Evolutionary conservation across 768 basidiomycete species (phyloP).

Genomic region (Serendipita sp.): DNA sequence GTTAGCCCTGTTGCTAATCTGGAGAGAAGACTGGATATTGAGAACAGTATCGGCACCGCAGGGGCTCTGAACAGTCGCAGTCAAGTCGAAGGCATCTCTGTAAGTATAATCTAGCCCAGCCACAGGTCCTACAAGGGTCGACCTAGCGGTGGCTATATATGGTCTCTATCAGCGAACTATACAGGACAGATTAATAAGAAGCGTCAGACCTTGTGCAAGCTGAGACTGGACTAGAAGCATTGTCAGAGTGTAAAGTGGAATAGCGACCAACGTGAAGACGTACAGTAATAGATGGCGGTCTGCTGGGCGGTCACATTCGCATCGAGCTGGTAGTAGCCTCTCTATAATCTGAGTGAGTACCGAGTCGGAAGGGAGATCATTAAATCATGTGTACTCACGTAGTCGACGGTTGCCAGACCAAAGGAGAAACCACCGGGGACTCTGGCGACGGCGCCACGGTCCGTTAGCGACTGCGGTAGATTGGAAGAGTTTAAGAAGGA

Average conservation of each 20-base stretch:
- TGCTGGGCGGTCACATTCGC: background rate
- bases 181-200: background rate
- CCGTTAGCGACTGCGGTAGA: too few relatives aligned
- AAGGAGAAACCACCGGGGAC: conserved; percentile 5
- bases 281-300: background rate
- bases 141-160: background rate
- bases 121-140: background rate
- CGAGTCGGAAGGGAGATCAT: background rate
- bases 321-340: conserved; percentile 3
- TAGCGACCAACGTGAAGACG: background rate
- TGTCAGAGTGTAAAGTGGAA: background rate
- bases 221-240: background rate
- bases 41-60: background rate
- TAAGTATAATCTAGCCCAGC: background rate
- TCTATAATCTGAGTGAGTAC: background rate
- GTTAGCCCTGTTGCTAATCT: background rate
- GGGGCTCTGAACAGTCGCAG: background rate
- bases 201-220: background rate
- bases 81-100: background rate
- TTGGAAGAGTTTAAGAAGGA: too few relatives aligned
- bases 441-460: background rate
- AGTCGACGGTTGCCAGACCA: background rate
- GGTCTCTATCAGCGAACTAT: background rate
- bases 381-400: background rate
- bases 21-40: background rate